Percentiles rank a stretch among this genome's conserved stretches.
Evolutionary conservation across 768 basidiomycete genomes (phyloP).

Genomic region (Hydnum rufescens): DNA sequence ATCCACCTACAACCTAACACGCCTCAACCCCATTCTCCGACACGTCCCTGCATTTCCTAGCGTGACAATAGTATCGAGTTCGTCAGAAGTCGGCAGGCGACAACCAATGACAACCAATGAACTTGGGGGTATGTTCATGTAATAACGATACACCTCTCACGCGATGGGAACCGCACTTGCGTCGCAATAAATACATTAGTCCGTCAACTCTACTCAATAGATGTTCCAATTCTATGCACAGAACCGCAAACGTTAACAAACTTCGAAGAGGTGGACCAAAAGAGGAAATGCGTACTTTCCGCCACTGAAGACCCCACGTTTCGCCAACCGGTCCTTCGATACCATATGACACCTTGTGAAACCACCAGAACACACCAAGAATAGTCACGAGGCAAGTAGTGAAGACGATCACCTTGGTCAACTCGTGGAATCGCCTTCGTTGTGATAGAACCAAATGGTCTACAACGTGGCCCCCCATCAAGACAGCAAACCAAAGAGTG

Average conservation of each 20-base stretch:
- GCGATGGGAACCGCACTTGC: too few species aligned
- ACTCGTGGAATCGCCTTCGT: conserved; percentile 29
- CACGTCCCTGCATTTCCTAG: too few species aligned
- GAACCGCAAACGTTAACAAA: neutral
- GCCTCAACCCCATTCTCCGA: too few species aligned
- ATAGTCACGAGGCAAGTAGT: conserved; percentile 37
- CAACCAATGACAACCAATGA: too few species aligned
- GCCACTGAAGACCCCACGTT: conserved; percentile 64
- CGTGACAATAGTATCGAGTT: too few species aligned
- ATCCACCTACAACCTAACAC: too few species aligned
- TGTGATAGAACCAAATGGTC: conserved; percentile 88
- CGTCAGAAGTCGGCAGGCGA: too few species aligned
- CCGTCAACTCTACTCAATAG: too few species aligned
- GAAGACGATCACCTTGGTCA: conserved; percentile 57
- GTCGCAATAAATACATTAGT: too few species aligned
- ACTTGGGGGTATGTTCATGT: too few species aligned
- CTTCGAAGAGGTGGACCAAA: neutral
- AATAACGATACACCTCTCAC: too few species aligned
- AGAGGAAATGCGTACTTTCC: conserved; percentile 26
- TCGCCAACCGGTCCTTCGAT: conserved; percentile 75
- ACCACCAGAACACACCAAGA: conserved; percentile 86
- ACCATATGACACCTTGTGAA: conserved; percentile 73
- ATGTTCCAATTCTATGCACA: conserved; percentile 15
- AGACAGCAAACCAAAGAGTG: conserved; percentile 87
- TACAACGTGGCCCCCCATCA: conserved; percentile 77